Percentiles rank a stretch among this genome's conserved stretches.
Conservation (phyloP, 352 stramenopile species). For the Globisporangium uncinulatum region DNA sequence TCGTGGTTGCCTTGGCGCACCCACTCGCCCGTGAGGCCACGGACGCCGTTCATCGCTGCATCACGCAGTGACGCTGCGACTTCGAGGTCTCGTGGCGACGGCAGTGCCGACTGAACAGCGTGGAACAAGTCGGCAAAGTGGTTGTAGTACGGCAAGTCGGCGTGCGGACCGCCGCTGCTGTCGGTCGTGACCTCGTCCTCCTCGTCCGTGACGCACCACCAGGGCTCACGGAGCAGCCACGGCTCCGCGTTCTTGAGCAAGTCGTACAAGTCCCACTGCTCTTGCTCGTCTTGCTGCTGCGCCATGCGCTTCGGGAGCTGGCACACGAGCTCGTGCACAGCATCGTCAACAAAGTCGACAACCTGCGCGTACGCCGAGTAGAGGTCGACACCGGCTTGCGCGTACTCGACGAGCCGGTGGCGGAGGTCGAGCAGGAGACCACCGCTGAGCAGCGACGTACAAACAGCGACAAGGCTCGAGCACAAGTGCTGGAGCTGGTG, state of each 20-base stretch:
- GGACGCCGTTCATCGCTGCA: slow-evolving; percentile 29
- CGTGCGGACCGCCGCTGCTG: slow-evolving; percentile 27
- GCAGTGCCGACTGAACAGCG: slow-evolving; percentile 32
- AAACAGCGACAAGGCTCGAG: slow-evolving; percentile 49
- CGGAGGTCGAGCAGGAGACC: slow-evolving; percentile 43
- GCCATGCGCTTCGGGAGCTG: slow-evolving; percentile 35
- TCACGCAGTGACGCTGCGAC: slow-evolving; percentile 36
- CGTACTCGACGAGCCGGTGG: slow-evolving; percentile 40
- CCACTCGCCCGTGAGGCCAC: slow-evolving; percentile 44
- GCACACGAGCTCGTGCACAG: slow-evolving; percentile 35
- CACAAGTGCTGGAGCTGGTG: slow-evolving; percentile 50
- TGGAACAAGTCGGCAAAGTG: slow-evolving; percentile 46
- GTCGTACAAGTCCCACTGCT: slow-evolving; percentile 49
- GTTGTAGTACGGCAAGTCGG: slow-evolving; percentile 38
- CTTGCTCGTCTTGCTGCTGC: slow-evolving; percentile 30
- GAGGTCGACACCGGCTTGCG: slow-evolving; percentile 27
- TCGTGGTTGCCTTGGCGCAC: slow-evolving; percentile 32
- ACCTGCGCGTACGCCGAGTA: slow-evolving; percentile 39
- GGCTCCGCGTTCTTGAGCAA: slow-evolving; percentile 54
- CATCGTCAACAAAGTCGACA: slow-evolving; percentile 40
- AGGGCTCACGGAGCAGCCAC: slow-evolving; percentile 46
- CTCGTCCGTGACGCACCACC: slow-evolving; percentile 43
- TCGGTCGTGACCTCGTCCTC: slow-evolving; percentile 30
- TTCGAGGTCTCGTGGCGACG: slow-evolving; percentile 36
- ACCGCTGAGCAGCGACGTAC: slow-evolving; percentile 25